Evolutionary conservation across 495 filamentous ascomycete genomes (phyloP), one percentile per base, ranked within the genome.

Genomic region (Diplogelasinospora grovesii): DNA sequence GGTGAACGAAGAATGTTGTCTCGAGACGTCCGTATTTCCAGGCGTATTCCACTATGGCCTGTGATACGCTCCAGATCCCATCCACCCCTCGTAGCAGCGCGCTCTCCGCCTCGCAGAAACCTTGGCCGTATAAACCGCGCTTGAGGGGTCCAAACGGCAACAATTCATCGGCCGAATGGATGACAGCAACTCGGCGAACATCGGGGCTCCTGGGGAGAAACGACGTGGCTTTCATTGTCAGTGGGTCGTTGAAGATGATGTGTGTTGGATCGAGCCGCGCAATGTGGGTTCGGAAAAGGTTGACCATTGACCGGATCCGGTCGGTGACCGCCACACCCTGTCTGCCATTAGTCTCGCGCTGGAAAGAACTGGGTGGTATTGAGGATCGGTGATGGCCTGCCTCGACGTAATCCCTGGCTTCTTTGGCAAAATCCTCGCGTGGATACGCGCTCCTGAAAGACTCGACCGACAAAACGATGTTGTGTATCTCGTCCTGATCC

Each of bases 121-220:
- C 57, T 4, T 43, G 27, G 2, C 58, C 45, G n/a, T n/a, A n/a
- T n/a, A n/a, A n/a, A 1, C 54, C 52, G 2, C 41, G 42, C 20
- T 37, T 37, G 19, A 46, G 58, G 8, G 57, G 57, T 3, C 57
- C 57, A 23, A 60, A 60, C 3, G 57, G 57, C 2, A 60, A 43
- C 44, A 58, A 54, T 23, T 60, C 57, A n/a, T n/a, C n/a, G 3
- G 54, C 57, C 4, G 54, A 51, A 43, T 60, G 57, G n/a, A 60
- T 52, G 23, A 60, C 45, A 18, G 40, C 43, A 16, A 58, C 27
- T 6, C 57, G 43, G 27, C 56, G 41, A 58, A 56, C 14, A 8
- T 36, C n/a, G n/a, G n/a, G n/a, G n/a, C n/a, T n/a, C n/a, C n/a
- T n/a, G n/a, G n/a, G n/a, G n/a, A n/a, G n/a, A n/a, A n/a, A 11